Evolutionary conservation across 2,329 filamentous ascomycete genomes (phyloP).

Genomic region (Clarireedia paspali): DNA sequence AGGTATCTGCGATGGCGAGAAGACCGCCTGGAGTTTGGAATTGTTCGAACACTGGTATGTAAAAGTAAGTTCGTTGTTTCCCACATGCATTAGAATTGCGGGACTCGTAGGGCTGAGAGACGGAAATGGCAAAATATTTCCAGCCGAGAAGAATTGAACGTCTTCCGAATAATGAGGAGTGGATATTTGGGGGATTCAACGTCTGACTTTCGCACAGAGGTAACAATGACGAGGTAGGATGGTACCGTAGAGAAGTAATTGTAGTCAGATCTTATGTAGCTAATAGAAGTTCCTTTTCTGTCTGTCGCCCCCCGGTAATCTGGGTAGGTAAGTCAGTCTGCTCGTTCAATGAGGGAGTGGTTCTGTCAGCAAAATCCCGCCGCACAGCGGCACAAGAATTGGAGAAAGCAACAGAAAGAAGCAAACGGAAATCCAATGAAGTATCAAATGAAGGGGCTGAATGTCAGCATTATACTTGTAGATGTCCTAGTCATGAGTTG

Average conservation of each 20-base stretch:
- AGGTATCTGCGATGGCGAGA: slow-evolving; percentile 3
- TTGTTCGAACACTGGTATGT: not conserved
- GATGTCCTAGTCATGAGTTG: not conserved
- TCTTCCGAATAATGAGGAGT: too few species aligned
- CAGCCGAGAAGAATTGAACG: slow-evolving; percentile 1
- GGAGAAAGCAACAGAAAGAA: not conserved
- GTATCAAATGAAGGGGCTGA: not conserved
- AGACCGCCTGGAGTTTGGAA: not conserved
- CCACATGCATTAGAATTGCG: not conserved
- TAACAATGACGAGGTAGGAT: too few species aligned
- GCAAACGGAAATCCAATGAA: not conserved
- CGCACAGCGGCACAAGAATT: not conserved
- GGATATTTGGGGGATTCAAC: too few species aligned
- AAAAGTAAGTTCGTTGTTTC: not conserved
- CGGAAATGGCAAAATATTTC: not conserved
- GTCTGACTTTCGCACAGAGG: too few species aligned
- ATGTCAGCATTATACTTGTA: slow-evolving; percentile 2
- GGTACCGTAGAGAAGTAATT: too few species aligned
- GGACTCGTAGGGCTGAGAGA: slow-evolving; percentile 1
- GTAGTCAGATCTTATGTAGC: too few species aligned
- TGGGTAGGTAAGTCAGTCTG: too few species aligned
- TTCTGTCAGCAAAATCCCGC: slow-evolving; percentile 12
- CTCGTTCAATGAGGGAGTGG: too few species aligned
- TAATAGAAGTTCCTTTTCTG: too few species aligned
- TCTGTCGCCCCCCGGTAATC: too few species aligned